phyloP scores from a whole-genome alignment of 2,329 filamentous ascomycete species.

The Cyphellophora attinorum region DNA sequence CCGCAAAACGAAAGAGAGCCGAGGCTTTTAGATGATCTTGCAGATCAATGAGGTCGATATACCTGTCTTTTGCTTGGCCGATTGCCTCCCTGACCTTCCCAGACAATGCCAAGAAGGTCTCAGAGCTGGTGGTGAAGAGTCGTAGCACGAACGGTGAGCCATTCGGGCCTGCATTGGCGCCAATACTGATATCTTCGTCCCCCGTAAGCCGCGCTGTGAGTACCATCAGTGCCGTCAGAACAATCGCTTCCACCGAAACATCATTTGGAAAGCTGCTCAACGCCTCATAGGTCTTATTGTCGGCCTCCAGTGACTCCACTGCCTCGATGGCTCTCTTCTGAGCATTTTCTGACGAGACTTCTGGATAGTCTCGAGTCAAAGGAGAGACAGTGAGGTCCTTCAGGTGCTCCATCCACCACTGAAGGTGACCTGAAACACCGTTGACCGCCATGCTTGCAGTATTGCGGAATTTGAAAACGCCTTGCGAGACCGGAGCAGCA shows the following conservation, averaged over 20 bases:
- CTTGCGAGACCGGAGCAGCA: too few relatives aligned
- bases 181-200: constrained; percentile 39
- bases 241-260: constrained; percentile 28
- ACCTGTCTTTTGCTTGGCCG: constrained; percentile 7
- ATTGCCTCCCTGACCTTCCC: constrained; percentile 25
- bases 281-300: constrained; percentile 26
- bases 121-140: constrained; percentile 29
- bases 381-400: constrained; percentile 33
- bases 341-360: constrained; percentile 23
- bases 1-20: constrained; percentile 37
- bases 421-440: constrained; percentile 23
- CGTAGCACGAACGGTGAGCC: constrained; percentile 37
- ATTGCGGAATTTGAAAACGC: too few relatives aligned
- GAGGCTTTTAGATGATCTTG: constrained; percentile 19
- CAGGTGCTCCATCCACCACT: constrained; percentile 31
- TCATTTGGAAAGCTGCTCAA: constrained; percentile 28
- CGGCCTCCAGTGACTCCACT: constrained; percentile 30
- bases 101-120: constrained; percentile 31
- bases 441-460: constrained; percentile 8
- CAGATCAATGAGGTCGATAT: constrained; percentile 9
- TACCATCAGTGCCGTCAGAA: constrained; percentile 34
- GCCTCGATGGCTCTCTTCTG: constrained; percentile 30
- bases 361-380: constrained; percentile 35
- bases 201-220: constrained; percentile 37
- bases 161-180: constrained; percentile 31